Evolutionary conservation across 306 rosid species (phyloP).

Genomic region (Prunus davidiana): DNA sequence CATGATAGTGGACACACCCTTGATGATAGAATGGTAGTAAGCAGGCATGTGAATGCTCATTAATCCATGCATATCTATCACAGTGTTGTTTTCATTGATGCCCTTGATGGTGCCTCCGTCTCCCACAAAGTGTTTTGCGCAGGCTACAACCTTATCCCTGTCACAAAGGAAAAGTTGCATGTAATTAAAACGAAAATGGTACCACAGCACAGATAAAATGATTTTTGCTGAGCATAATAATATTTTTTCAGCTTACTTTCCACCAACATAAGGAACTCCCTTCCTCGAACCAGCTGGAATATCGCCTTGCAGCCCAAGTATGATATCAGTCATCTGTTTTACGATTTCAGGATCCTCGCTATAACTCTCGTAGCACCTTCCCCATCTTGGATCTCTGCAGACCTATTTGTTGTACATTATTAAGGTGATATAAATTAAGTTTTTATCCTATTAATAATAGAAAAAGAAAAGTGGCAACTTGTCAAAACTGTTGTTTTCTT

Average conservation of each 20-base stretch:
- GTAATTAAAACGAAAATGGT: too few relatives aligned
- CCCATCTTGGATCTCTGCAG: constrained; percentile 25
- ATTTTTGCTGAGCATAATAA: too few relatives aligned
- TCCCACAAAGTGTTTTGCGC: constrained; percentile 22
- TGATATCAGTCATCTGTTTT: constrained; percentile 10
- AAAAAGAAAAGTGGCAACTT: too few relatives aligned
- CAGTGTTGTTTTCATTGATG: constrained; percentile 23
- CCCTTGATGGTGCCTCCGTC: constrained; percentile 17
- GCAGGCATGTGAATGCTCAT: constrained; percentile 22
- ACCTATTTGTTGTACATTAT: constrained; percentile 4
- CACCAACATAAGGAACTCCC: constrained; percentile 16
- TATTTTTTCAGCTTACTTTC: constrained; percentile 11
- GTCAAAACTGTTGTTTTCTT: too few relatives aligned
- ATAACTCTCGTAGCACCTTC: constrained; percentile 19
- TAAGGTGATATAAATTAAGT: background rate
- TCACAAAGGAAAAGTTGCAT: background rate
- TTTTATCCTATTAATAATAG: too few relatives aligned
- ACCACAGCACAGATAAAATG: too few relatives aligned
- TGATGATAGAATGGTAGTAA: constrained; percentile 11
- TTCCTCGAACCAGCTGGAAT: background rate
- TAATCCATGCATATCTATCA: background rate
- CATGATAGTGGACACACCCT: constrained; percentile 23
- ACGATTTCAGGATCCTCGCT: constrained; percentile 20
- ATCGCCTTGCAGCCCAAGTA: constrained; percentile 18
- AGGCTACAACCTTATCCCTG: constrained; percentile 11